phyloP scores from a whole-genome alignment of 2,329 filamentous ascomycete species.

The Monilinia aucupariae region DNA sequence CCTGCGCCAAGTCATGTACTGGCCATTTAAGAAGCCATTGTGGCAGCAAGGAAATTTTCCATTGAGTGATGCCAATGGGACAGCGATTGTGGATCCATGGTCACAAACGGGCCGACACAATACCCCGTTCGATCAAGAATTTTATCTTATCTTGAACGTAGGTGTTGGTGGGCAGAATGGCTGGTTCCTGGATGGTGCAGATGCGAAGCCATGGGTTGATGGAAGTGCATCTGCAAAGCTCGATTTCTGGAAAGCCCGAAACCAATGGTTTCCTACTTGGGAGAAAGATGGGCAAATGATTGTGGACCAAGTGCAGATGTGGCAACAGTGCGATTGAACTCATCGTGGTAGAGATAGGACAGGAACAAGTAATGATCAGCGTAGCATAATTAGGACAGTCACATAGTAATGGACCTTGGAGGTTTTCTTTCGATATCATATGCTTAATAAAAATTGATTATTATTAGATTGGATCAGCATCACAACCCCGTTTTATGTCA shows the following conservation, averaged over 20 bases:
- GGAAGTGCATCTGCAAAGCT: slow-evolving; percentile 57
- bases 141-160: slow-evolving; percentile 72
- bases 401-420: background rate
- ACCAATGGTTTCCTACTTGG: slow-evolving; percentile 68
- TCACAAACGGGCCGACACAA: slow-evolving; percentile 52
- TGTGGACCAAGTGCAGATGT: slow-evolving; percentile 64
- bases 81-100: slow-evolving; percentile 60
- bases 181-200: slow-evolving; percentile 71
- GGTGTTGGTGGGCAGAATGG: slow-evolving; percentile 74
- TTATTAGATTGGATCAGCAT: slow-evolving; percentile 8
- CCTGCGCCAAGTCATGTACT: slow-evolving; percentile 74
- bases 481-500: background rate
- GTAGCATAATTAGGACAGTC: background rate
- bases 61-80: slow-evolving; percentile 57
- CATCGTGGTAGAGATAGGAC: background rate
- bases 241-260: slow-evolving; percentile 69
- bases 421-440: slow-evolving; percentile 2
- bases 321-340: slow-evolving; percentile 60
- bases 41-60: slow-evolving; percentile 67
- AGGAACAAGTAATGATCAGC: background rate
- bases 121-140: slow-evolving; percentile 70
- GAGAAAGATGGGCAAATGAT: slow-evolving; percentile 56
- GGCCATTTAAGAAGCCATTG: slow-evolving; percentile 63
- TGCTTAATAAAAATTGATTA: slow-evolving; percentile 1
- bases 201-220: slow-evolving; percentile 76